Percentiles rank a stretch among this genome's conserved stretches.
Evolutionary conservation across 129 eudicot genomes (phyloP).

Genomic region (Tagetes patula): DNA sequence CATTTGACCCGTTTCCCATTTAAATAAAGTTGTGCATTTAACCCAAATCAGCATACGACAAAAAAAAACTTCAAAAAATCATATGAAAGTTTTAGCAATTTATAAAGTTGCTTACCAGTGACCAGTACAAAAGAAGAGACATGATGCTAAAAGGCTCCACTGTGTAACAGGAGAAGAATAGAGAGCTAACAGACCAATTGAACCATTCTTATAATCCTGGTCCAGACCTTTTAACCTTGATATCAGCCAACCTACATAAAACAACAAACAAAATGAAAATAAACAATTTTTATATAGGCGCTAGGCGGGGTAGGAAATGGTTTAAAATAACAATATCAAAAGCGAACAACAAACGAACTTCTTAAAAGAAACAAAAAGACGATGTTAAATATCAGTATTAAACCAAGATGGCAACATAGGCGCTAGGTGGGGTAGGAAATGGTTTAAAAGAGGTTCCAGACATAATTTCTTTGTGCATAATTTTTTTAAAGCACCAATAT

Average conservation of each 20-base stretch:
- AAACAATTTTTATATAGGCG: neutral
- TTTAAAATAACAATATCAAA: neutral
- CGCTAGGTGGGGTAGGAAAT: neutral
- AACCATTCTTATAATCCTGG: conserved; percentile 33
- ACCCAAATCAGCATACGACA: neutral
- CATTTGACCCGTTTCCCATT: neutral
- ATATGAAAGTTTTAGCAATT: neutral
- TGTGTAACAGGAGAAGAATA: conserved; percentile 68
- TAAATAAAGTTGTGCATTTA: neutral
- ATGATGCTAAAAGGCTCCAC: conserved; percentile 85
- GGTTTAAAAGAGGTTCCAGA: neutral
- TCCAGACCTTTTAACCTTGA: conserved; percentile 54
- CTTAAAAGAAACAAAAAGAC: neutral
- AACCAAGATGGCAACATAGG: neutral
- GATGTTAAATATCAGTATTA: neutral
- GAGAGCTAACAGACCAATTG: conserved; percentile 36
- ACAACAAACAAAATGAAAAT: neutral
- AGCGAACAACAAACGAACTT: neutral
- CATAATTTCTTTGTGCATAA: too few relatives aligned
- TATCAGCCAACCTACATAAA: conserved; percentile 66
- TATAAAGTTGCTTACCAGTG: conserved; percentile 62
- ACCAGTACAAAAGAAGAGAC: conserved; percentile 84
- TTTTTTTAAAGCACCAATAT: neutral
- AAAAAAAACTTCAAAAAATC: neutral
- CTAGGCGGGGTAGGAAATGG: neutral